A percentile compares a stretch with the other conserved stretches of the same genome.
These are phyloP conservation scores for Solanum megistacrolobum DNA, from an alignment of 257 asterid genomes.

Conservation along the genomic window DNA sequence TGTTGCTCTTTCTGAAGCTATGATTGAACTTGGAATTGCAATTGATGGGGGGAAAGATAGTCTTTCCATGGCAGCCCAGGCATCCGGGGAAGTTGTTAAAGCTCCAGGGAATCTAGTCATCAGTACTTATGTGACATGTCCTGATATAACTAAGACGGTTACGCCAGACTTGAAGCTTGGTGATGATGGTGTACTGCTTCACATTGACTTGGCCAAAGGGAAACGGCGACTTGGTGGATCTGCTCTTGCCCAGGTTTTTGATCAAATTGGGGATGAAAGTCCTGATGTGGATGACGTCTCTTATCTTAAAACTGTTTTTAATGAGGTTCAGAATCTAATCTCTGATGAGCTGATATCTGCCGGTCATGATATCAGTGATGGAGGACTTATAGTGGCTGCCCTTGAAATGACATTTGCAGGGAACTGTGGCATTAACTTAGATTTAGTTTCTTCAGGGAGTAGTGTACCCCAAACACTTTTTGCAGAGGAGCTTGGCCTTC, in stretches of 20 bases:
- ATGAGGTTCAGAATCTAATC: slow-evolving; percentile 61
- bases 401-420: slow-evolving; percentile 98
- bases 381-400: slow-evolving; percentile 63
- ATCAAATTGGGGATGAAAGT: slow-evolving; percentile 72
- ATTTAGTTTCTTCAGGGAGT: slow-evolving; percentile 32
- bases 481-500: slow-evolving; percentile 83
- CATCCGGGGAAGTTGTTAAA: slow-evolving; percentile 81
- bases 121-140: slow-evolving; percentile 86
- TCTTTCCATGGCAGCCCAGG: slow-evolving; percentile 91
- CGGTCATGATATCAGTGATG: slow-evolving; percentile 94
- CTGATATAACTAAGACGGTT: slow-evolving; percentile 87
- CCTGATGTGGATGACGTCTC: slow-evolving; percentile 84
- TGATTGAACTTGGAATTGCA: slow-evolving; percentile 92
- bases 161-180: slow-evolving; percentile 85
- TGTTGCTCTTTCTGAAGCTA: slow-evolving; percentile 79
- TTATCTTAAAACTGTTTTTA: slow-evolving; percentile 61
- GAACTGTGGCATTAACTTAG: slow-evolving; percentile 58
- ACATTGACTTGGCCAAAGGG: slow-evolving; percentile 83
- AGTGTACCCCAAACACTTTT: slow-evolving; percentile 46
- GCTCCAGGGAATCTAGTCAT: slow-evolving; percentile 95
- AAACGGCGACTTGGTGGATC: slow-evolving; percentile 83
- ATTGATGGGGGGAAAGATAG: slow-evolving; percentile 97
- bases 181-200: slow-evolving; percentile 70
- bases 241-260: slow-evolving; percentile 86
- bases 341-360: slow-evolving; percentile 70